Evolutionary conservation across 768 basidiomycete species (phyloP).

Genomic region (Rhizopogon rudus): DNA sequence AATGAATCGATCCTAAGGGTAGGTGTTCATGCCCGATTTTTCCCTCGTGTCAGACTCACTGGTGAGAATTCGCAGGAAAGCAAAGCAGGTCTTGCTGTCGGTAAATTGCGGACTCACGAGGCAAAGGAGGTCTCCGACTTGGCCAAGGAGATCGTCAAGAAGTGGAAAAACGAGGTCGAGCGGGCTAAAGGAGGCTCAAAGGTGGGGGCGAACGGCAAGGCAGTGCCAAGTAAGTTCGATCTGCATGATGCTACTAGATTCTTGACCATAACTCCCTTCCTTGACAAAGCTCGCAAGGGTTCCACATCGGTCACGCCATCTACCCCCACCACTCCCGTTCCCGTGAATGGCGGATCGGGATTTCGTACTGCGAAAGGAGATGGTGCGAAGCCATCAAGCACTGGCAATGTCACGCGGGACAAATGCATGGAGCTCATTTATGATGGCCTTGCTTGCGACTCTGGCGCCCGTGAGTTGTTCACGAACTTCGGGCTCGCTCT

Average conservation of each 20-base stretch:
- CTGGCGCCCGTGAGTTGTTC: slow-evolving; percentile 72
- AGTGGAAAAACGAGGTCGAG: slow-evolving; percentile 89
- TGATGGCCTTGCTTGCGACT: slow-evolving; percentile 84
- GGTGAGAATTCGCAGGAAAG: slow-evolving; percentile 57
- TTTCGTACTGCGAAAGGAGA: slow-evolving; percentile 67
- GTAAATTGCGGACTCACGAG: slow-evolving; percentile 75
- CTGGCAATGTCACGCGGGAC: slow-evolving; percentile 75
- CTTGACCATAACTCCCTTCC: slow-evolving; percentile 3
- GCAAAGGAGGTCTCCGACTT: slow-evolving; percentile 71
- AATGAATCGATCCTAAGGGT: slow-evolving; percentile 75
- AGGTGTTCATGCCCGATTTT: slow-evolving; percentile 29
- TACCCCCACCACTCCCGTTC: slow-evolving; percentile 26
- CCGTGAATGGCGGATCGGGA: slow-evolving; percentile 29
- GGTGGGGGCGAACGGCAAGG: slow-evolving; percentile 18
- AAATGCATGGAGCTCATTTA: slow-evolving; percentile 89
- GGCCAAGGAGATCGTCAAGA: slow-evolving; percentile 88
- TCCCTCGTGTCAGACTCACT: background rate
- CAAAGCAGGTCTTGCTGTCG: slow-evolving; percentile 88
- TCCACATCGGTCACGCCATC: slow-evolving; percentile 37
- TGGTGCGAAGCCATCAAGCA: slow-evolving; percentile 48
- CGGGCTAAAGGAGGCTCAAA: slow-evolving; percentile 43
- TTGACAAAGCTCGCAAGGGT: slow-evolving; percentile 22
- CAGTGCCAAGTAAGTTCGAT: slow-evolving; percentile 32
- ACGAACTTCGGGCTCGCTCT: background rate
- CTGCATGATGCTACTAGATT: background rate